phyloP scores from a whole-genome alignment of 148 eudicot genomes.

The Rhododendron kiyosumense region DNA sequence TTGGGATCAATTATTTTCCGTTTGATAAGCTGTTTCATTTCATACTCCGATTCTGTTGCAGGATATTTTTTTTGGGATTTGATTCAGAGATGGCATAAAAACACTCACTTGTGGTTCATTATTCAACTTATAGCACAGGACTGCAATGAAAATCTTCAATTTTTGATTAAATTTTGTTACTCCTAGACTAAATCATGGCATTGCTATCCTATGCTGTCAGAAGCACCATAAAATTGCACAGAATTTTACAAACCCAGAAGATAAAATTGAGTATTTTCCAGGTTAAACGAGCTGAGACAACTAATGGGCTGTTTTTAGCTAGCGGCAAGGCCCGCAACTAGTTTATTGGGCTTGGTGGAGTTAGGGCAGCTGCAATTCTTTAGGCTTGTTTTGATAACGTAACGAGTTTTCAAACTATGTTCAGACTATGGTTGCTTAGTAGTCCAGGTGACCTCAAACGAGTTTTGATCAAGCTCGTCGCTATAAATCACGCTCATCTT shows the following conservation, averaged over 20 bases:
- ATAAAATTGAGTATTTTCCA: neutral
- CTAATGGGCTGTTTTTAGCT: neutral
- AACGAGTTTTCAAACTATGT: neutral
- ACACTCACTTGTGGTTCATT: neutral
- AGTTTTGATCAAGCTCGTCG: neutral
- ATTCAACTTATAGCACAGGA: neutral
- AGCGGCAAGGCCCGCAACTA: neutral
- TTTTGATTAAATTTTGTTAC: neutral
- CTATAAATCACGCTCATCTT: neutral
- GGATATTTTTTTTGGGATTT: neutral
- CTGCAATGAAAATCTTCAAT: neutral
- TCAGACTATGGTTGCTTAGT: neutral
- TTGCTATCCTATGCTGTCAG: neutral
- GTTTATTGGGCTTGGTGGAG: neutral
- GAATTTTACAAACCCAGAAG: neutral
- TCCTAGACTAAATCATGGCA: neutral
- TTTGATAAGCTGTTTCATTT: slow-evolving; percentile 1
- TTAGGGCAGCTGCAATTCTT: neutral
- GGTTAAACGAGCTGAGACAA: neutral
- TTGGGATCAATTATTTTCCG: neutral
- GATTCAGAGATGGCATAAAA: neutral
- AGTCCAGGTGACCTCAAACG: neutral
- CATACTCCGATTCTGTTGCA: neutral
- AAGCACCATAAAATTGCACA: neutral
- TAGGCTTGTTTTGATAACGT: neutral